Percentiles rank a stretch among this genome's conserved stretches.
These are phyloP conservation scores for Neonectria sp. DNA, from an alignment of 2,329 filamentous ascomycete species.

Conservation along the genomic window DNA sequence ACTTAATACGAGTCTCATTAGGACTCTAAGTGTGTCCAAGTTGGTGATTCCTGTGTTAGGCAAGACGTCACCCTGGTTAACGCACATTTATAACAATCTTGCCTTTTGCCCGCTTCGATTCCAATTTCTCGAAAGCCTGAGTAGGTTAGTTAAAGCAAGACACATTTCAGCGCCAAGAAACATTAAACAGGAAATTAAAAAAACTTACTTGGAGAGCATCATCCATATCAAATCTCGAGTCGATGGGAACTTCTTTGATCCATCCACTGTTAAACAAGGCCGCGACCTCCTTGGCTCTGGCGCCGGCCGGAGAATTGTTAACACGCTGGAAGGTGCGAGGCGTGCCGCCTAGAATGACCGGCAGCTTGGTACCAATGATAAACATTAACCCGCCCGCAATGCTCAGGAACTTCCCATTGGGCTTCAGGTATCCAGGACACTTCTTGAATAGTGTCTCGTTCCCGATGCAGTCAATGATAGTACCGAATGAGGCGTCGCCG, in stretches of 20 bases:
- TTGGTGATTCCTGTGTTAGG: too few species aligned
- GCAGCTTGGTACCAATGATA: background rate
- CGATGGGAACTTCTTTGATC: conserved; percentile 36
- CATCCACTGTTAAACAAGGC: conserved; percentile 27
- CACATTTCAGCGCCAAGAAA: too few species aligned
- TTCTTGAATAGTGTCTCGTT: conserved; percentile 40
- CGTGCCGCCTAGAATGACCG: background rate
- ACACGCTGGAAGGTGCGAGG: background rate
- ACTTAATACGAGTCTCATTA: too few species aligned
- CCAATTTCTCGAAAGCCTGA: background rate
- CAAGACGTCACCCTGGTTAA: too few species aligned
- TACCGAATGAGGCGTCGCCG: conserved; percentile 31
- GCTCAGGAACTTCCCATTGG: conserved; percentile 38
- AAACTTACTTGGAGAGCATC: conserved; percentile 18
- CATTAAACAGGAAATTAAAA: too few species aligned
- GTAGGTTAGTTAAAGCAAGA: background rate
- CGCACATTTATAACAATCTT: background rate
- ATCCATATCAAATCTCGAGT: conserved; percentile 38
- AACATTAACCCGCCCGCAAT: conserved; percentile 38
- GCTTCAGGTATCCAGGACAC: conserved; percentile 41
- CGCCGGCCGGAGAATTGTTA: conserved; percentile 8
- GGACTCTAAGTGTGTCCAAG: too few species aligned
- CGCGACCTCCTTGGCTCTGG: conserved; percentile 20
- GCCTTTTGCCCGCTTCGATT: background rate
- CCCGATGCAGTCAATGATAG: conserved; percentile 44